Evolutionary conservation across 139 green algal genomes (phyloP), one percentile per base, ranked within the genome.

Genomic region (Closterium sp.): DNA sequence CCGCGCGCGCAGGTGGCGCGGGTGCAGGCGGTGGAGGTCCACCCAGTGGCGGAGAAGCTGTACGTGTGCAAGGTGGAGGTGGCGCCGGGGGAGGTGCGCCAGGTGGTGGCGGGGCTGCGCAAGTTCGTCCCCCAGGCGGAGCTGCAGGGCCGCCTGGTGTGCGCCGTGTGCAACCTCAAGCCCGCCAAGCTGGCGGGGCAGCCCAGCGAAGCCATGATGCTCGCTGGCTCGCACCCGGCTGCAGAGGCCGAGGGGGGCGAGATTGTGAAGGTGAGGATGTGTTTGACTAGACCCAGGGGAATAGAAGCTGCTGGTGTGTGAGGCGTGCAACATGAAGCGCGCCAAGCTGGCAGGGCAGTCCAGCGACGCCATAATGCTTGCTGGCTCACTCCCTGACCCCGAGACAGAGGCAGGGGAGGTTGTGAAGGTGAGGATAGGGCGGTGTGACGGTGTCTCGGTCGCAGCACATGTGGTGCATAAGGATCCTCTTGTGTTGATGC

Each of bases 141-240:
- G 33, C 88, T 94, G 32, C 34, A 34, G 10, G 85, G 85, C 7
- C 32, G 35, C 5, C 43, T 88, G 34, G 91, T 94, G 84, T 81
- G 64, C 19, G 25, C 88, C 33, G 66, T 94, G 21, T 23, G 36
- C 43, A 94, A 94, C 83, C 76, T 94, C 34, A 94, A 94, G 88
- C 81, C 83, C 31, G 91, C 91, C 38, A 94, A 94, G 88, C 86
- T 94, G 4, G 91, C 88, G 3, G 91, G 91, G 25, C 83, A 34
- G 8, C 55, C 89, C 2, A 94, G 91, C 85, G 66, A 94, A 76
- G 91, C 91, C 21, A 94, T 94, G 91, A 94, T 94, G 28, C 55
- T 94, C 31, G 91, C 91, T 21, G 91, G 85, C 30, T 43, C 55
- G 23, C 30, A 33, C 32, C 83, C 91, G 23, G 23, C 12, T 76